Percentiles rank a stretch among this genome's conserved stretches.
Evolutionary conservation across 768 basidiomycete genomes (phyloP).

Genomic region (Cantharellus cinnabarinus): DNA sequence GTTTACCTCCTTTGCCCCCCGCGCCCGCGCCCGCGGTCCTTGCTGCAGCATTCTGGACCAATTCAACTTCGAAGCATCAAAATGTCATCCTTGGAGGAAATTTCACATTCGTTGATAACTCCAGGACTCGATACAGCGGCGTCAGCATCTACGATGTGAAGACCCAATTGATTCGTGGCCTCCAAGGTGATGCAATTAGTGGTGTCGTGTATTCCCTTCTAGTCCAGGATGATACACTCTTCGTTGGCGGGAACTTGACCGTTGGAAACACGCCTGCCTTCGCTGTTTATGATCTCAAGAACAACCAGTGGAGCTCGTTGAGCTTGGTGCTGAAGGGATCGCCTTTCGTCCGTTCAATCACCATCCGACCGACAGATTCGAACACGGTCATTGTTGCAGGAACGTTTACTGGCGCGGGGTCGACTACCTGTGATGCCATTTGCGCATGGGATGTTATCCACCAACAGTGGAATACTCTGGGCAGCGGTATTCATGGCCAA

Average conservation of each 20-base stretch:
- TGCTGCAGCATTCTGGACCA: conserved; percentile 79
- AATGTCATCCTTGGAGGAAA: conserved; percentile 76
- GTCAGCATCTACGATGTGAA: conserved; percentile 52
- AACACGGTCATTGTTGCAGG: conserved; percentile 65
- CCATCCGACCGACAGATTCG: conserved; percentile 35
- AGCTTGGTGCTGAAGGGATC: conserved; percentile 30
- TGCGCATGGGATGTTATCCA: conserved; percentile 49
- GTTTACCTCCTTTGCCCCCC: conserved; percentile 35
- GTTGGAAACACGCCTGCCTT: conserved; percentile 39
- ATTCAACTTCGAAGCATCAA: conserved; percentile 38
- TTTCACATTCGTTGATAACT: conserved; percentile 41
- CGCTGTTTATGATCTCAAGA: conserved; percentile 56
- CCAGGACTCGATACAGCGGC: conserved; percentile 22
- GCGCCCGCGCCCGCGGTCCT: conserved; percentile 63
- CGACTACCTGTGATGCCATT: conserved; percentile 50
- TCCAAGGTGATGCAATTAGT: conserved; percentile 40
- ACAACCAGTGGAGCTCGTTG: conserved; percentile 40
- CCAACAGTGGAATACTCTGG: conserved; percentile 67
- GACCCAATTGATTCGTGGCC: conserved; percentile 27
- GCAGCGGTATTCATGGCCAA: conserved; percentile 63
- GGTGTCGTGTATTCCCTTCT: conserved; percentile 63
- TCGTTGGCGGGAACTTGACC: conserved; percentile 71
- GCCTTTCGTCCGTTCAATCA: conserved; percentile 44
- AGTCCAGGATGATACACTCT: conserved; percentile 49
- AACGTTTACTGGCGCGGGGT: conserved; percentile 64